These are phyloP conservation scores for Umbilicaria muhlenbergii DNA, from an alignment of 495 filamentous ascomycete species.

Conservation along the genomic window DNA sequence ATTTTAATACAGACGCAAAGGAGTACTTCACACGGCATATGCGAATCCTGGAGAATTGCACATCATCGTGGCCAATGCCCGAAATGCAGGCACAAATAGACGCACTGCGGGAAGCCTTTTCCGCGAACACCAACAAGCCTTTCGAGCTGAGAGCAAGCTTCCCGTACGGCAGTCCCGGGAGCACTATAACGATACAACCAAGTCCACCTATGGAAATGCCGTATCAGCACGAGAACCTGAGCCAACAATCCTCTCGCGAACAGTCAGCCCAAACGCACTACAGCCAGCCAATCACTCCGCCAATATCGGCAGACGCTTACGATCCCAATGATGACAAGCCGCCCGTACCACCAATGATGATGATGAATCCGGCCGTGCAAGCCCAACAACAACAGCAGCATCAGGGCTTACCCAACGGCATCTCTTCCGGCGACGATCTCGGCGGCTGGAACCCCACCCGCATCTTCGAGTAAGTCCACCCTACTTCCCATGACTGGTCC, in stretches of 20 bases:
- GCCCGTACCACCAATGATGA: constrained; percentile 57
- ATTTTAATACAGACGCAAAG: constrained; percentile 68
- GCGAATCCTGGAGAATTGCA: constrained; percentile 82
- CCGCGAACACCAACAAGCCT: constrained; percentile 66
- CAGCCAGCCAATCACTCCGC: constrained; percentile 66
- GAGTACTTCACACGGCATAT: constrained; percentile 92
- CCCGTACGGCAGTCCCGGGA: constrained; percentile 71
- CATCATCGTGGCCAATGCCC: constrained; percentile 72
- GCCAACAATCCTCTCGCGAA: constrained; percentile 7
- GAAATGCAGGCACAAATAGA: constrained; percentile 89
- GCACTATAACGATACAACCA: constrained; percentile 33
- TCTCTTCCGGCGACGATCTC: constrained; percentile 42
- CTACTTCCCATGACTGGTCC: neutral
- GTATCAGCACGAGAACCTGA: constrained; percentile 14
- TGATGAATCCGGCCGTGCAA: constrained; percentile 38
- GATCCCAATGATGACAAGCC: constrained; percentile 72
- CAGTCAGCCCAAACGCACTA: constrained; percentile 16
- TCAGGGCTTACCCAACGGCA: constrained; percentile 30
- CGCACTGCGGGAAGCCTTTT: constrained; percentile 81
- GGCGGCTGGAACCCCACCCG: constrained; percentile 79
- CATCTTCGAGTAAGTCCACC: constrained; percentile 75
- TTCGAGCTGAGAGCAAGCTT: constrained; percentile 84
- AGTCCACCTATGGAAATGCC: constrained; percentile 43
- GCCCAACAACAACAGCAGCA: constrained; percentile 9
- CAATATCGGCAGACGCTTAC: constrained; percentile 59